Conservation (phyloP, 768 basidiomycete genomes). For the Rhizopogon salebrosus region DNA sequence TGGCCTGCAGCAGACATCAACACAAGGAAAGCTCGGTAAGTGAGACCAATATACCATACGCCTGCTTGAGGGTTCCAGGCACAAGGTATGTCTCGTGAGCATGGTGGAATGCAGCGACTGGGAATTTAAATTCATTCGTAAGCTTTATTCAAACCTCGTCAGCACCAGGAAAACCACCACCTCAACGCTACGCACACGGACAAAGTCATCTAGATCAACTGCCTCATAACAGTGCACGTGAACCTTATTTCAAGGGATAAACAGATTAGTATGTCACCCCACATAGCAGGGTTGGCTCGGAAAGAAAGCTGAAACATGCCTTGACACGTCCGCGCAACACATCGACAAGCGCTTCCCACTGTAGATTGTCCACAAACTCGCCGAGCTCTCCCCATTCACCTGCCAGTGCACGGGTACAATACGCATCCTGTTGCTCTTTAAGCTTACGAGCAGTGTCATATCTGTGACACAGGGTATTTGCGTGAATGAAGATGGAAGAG, state of each 20-base stretch:
- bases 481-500: background rate
- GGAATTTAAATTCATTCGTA: conserved; percentile 87
- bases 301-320: conserved; percentile 21
- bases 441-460: conserved; percentile 52
- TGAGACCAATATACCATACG: conserved; percentile 34
- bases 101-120: conserved; percentile 78
- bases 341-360: conserved; percentile 78
- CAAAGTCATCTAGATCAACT: conserved; percentile 65
- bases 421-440: conserved; percentile 49
- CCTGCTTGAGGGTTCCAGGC: conserved; percentile 71
- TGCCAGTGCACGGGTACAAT: conserved; percentile 39
- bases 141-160: conserved; percentile 38
- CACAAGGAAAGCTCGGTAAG: background rate
- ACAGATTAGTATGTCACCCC: background rate
- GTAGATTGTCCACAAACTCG: conserved; percentile 62
- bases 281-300: too few species aligned
- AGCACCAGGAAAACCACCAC: background rate
- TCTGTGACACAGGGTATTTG: conserved; percentile 16
- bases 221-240: conserved; percentile 45
- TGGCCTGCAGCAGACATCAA: conserved; percentile 27
- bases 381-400: conserved; percentile 36
- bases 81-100: conserved; percentile 92
- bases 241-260: conserved; percentile 10
- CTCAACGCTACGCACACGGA: conserved; percentile 42
- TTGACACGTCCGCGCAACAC: conserved; percentile 85